These are phyloP conservation scores for Dipteronia sinensis DNA, from an alignment of 345 rosid genomes.

Conservation along the genomic window DNA sequence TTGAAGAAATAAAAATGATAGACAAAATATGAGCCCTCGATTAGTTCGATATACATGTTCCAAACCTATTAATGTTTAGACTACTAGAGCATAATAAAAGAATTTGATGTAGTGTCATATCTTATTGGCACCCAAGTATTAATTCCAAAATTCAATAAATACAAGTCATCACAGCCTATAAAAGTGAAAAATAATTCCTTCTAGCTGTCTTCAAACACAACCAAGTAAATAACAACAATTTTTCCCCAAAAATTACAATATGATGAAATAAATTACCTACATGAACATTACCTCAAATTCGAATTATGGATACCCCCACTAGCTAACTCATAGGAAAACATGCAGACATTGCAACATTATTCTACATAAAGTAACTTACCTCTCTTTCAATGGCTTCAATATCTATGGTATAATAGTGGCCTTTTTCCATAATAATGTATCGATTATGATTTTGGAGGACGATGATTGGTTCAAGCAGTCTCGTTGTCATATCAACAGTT, in stretches of 20 bases:
- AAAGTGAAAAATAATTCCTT: neutral
- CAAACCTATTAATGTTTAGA: neutral
- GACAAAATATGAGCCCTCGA: constrained; percentile 18
- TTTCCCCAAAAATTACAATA: neutral
- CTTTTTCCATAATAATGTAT: constrained; percentile 79
- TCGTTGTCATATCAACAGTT: constrained; percentile 84
- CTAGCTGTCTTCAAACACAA: neutral
- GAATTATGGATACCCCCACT: neutral
- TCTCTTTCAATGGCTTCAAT: constrained; percentile 78
- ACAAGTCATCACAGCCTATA: neutral
- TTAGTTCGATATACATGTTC: constrained; percentile 1
- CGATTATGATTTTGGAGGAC: constrained; percentile 97
- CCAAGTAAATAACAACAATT: neutral
- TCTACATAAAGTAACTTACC: constrained; percentile 44
- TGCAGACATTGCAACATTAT: neutral
- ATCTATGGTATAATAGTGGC: constrained; percentile 89
- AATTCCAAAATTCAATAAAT: constrained; percentile 1
- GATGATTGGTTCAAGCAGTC: constrained; percentile 92
- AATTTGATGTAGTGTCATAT: neutral
- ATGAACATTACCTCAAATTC: neutral
- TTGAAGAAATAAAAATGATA: constrained; percentile 33
- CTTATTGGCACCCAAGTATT: neutral
- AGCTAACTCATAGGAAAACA: constrained; percentile 4
- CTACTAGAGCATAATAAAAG: neutral
- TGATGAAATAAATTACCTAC: neutral